Percentiles rank a stretch among this genome's conserved stretches.
Evolutionary conservation across 768 basidiomycete species (phyloP).

Genomic region (Hygrocybe punicea): DNA sequence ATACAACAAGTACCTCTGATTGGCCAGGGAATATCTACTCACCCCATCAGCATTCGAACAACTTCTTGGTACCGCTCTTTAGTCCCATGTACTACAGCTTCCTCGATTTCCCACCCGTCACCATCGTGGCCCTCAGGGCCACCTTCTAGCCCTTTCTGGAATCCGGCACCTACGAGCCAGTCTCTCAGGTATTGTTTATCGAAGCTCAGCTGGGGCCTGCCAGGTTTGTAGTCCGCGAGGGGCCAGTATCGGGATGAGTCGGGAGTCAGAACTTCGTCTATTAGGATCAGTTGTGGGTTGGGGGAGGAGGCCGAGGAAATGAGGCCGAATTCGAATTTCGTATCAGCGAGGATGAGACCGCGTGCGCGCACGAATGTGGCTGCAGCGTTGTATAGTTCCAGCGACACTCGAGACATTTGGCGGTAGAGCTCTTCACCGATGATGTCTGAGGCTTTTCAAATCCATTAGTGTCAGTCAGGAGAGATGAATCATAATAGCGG

Average conservation of each 20-base stretch:
- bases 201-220: constrained; percentile 80
- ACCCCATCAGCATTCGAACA: constrained; percentile 48
- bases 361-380: constrained; percentile 66
- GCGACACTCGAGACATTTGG: constrained; percentile 54
- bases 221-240: constrained; percentile 63
- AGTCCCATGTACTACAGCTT: constrained; percentile 75
- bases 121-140: constrained; percentile 64
- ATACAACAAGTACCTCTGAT: too few species aligned
- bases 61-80: constrained; percentile 77
- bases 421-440: constrained; percentile 64
- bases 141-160: constrained; percentile 72
- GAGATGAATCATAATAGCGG: not conserved
- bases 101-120: constrained; percentile 75
- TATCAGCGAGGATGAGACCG: constrained; percentile 94
- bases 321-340: constrained; percentile 98
- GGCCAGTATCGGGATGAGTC: constrained; percentile 99
- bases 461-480: too few species aligned
- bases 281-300: constrained; percentile 63
- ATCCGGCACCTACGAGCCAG: constrained; percentile 74
- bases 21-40: too few species aligned
- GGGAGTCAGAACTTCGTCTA: constrained; percentile 96
- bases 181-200: constrained; percentile 97
- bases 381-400: constrained; percentile 70
- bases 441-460: constrained; percentile 52
- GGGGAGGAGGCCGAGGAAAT: constrained; percentile 38